These are phyloP conservation scores for Thraustochytrium striatum DNA, from an alignment of 352 stramenopile genomes.

Conservation along the genomic window DNA sequence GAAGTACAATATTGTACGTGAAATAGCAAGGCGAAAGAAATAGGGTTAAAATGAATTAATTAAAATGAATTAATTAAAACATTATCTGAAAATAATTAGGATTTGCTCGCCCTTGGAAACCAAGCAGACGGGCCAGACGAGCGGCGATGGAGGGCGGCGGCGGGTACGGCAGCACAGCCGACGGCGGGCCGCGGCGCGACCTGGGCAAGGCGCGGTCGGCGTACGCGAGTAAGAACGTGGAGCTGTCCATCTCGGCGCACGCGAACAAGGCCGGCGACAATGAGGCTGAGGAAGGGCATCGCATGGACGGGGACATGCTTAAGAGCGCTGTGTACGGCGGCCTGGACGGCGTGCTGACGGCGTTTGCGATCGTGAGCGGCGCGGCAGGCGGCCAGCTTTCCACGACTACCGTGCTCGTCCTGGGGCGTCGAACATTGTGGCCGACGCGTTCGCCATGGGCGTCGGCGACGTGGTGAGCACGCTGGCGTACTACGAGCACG, in stretches of 20 bases:
- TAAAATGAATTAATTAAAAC: no score
- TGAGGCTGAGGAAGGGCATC: constrained; percentile 26
- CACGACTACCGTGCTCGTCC: constrained; percentile 85
- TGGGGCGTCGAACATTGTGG: constrained; percentile 89
- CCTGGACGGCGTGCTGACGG: constrained; percentile 92
- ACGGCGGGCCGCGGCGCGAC: neutral
- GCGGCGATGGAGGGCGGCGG: no score
- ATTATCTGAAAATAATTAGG: no score
- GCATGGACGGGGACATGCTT: constrained; percentile 28
- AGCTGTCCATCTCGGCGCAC: constrained; percentile 18
- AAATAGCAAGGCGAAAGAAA: no score
- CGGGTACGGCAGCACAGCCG: no score
- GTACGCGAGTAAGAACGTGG: constrained; percentile 2
- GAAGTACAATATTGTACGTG: no score
- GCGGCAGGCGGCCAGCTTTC: constrained; percentile 79
- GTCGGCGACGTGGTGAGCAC: constrained; percentile 88
- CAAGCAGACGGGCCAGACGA: no score
- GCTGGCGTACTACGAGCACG: constrained; percentile 85
- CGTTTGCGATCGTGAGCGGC: constrained; percentile 88
- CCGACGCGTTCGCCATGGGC: constrained; percentile 88
- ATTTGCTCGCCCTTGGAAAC: no score
- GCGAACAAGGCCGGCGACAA: neutral
- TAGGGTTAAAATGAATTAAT: no score
- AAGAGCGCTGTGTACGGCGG: constrained; percentile 78
- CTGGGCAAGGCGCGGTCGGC: constrained; percentile 9